Percentiles rank a stretch among this genome's conserved stretches.
phyloP scores from a whole-genome alignment of 352 stramenopile genomes.

The Phytophthora vignae region DNA sequence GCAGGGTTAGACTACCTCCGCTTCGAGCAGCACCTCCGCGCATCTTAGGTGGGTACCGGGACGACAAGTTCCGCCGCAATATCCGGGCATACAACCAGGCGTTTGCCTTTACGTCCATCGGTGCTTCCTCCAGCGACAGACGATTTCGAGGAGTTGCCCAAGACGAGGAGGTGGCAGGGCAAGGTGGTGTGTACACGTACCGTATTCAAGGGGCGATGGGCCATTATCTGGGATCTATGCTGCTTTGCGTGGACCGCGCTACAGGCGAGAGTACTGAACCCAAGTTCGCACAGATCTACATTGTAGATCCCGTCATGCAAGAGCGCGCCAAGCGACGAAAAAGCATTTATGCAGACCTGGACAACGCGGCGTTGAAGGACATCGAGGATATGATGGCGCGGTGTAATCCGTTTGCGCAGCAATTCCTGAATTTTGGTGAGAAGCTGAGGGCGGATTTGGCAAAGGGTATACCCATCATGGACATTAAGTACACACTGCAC shows the following conservation, averaged over 20 bases:
- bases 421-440: slow-evolving; percentile 5
- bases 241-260: background rate
- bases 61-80: background rate
- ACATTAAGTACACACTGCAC: background rate
- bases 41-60: background rate
- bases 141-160: background rate
- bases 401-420: slow-evolving; percentile 27
- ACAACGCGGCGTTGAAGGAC: background rate
- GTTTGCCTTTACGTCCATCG: slow-evolving; percentile 10
- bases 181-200: background rate
- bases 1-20: background rate
- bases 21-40: background rate
- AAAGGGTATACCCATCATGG: background rate
- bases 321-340: background rate
- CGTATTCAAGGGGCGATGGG: background rate
- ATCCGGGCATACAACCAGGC: slow-evolving; percentile 4
- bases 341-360: slow-evolving; percentile 4
- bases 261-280: background rate
- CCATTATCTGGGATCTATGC: background rate
- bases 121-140: background rate
- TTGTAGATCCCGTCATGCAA: slow-evolving; percentile 13
- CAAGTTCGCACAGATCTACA: slow-evolving; percentile 22
- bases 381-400: slow-evolving; percentile 15
- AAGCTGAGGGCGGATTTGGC: background rate
- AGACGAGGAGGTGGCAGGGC: background rate